A percentile compares a stretch with the other conserved stretches of the same genome.
Evolutionary conservation across 2,329 filamentous ascomycete genomes (phyloP).

Genomic region (Cryphonectria nitschkei): DNA sequence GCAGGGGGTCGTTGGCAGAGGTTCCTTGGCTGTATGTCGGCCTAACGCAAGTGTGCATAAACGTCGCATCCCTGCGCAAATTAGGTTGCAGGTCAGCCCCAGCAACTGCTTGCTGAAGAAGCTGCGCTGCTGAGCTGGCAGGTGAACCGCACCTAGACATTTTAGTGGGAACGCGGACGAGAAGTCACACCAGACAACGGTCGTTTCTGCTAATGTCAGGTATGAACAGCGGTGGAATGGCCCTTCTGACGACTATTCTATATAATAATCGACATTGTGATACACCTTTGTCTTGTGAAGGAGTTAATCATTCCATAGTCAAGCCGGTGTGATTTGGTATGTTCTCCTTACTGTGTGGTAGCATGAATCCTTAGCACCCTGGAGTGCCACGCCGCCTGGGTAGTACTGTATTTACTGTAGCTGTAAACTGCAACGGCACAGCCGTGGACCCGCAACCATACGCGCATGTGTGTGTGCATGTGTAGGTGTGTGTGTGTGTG

Average conservation of each 20-base stretch:
- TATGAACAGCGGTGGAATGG: neutral
- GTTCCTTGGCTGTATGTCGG: neutral
- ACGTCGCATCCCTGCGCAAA: neutral
- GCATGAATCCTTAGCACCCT: neutral
- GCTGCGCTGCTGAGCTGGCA: conserved; percentile 9
- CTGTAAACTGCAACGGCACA: neutral
- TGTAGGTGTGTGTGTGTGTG: neutral
- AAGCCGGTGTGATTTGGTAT: neutral
- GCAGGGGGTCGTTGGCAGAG: conserved; percentile 1
- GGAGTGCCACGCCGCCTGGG: neutral
- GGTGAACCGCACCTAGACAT: neutral
- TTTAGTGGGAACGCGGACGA: neutral
- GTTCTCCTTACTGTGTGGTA: neutral
- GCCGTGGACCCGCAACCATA: conserved; percentile 11
- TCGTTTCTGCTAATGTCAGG: neutral
- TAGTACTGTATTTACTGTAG: neutral
- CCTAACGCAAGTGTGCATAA: conserved; percentile 9
- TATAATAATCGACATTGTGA: neutral
- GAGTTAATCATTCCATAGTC: neutral
- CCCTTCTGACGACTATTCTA: neutral
- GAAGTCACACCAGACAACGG: conserved; percentile 1
- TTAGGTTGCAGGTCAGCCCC: conserved; percentile 5
- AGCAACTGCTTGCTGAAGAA: neutral
- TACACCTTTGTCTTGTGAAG: neutral
- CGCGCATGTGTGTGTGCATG: neutral